Conservation (phyloP, 2,329 filamentous ascomycete genomes). For the Sclerotinia subarctica region DNA sequence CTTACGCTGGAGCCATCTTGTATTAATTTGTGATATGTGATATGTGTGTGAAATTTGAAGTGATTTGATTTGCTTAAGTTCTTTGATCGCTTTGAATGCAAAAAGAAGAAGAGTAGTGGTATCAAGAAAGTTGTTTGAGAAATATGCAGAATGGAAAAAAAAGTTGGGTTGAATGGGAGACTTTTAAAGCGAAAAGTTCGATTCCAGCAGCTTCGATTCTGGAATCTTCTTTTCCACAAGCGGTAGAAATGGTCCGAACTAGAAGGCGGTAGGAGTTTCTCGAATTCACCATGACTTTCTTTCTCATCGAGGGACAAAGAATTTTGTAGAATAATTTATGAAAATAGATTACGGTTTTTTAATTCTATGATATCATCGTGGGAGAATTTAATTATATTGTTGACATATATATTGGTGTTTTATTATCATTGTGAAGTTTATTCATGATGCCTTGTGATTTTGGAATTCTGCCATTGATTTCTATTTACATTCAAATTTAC, state of each 20-base stretch:
- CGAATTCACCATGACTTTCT: slow-evolving; percentile 2
- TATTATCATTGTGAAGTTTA: neutral
- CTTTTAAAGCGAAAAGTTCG: slow-evolving; percentile 22
- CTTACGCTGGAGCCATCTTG: slow-evolving; percentile 23
- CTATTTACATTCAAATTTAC: too few species aligned
- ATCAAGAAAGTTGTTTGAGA: slow-evolving; percentile 15
- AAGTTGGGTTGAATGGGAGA: slow-evolving; percentile 20
- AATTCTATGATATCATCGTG: neutral
- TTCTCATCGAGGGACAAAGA: neutral
- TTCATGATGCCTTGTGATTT: too few species aligned
- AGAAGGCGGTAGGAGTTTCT: slow-evolving; percentile 12
- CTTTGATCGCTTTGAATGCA: slow-evolving; percentile 5
- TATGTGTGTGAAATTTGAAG: neutral
- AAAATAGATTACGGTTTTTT: neutral
- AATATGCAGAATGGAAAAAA: slow-evolving; percentile 21
- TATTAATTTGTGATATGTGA: slow-evolving; percentile 13
- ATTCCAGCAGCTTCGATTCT: slow-evolving; percentile 23
- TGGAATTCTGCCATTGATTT: neutral
- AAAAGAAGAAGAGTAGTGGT: slow-evolving; percentile 13
- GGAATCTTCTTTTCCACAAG: slow-evolving; percentile 18
- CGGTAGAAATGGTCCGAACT: neutral
- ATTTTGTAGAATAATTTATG: neutral
- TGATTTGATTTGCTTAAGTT: slow-evolving; percentile 1
- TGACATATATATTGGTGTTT: neutral
- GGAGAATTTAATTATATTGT: neutral